Percentiles rank a stretch among this genome's conserved stretches.
These are phyloP conservation scores for Verbena officinalis DNA, from an alignment of 257 asterid species.

Conservation along the genomic window DNA sequence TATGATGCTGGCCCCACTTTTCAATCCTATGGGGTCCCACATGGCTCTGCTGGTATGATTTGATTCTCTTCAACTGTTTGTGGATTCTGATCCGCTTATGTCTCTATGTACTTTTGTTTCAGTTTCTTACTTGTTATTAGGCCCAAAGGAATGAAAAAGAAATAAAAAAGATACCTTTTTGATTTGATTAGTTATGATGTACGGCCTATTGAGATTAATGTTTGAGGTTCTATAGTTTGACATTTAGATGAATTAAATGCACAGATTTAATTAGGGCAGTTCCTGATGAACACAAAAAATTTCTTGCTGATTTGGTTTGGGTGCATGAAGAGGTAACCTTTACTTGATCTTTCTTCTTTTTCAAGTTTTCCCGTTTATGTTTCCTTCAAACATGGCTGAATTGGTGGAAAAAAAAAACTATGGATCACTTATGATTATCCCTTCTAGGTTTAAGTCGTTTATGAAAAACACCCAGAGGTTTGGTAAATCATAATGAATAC, in stretches of 20 bases:
- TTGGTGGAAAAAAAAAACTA: neutral
- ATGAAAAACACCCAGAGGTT: no score
- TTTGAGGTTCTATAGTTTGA: neutral
- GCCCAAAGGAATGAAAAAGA: no score
- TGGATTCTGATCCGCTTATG: neutral
- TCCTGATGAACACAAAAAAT: slow-evolving; percentile 82
- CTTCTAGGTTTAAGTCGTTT: no score
- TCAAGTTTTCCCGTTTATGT: neutral
- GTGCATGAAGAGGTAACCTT: slow-evolving; percentile 79
- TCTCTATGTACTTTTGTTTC: neutral
- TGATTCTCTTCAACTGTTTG: neutral
- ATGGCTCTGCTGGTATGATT: slow-evolving; percentile 80
- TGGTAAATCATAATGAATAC: no score
- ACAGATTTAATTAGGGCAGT: slow-evolving; percentile 80
- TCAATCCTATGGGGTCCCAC: slow-evolving; percentile 83
- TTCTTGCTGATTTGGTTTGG: slow-evolving; percentile 90
- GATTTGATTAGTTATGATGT: neutral
- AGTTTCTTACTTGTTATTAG: no score
- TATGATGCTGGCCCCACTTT: slow-evolving; percentile 90
- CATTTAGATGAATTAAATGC: slow-evolving; percentile 6
- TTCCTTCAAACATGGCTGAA: neutral
- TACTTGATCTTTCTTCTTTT: neutral
- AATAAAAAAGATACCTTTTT: neutral
- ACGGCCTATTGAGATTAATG: no score
- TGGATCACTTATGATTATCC: no score